Evolutionary conservation across 2,329 filamentous ascomycete species (phyloP).

Genomic region (Cordyceps farinosa): DNA sequence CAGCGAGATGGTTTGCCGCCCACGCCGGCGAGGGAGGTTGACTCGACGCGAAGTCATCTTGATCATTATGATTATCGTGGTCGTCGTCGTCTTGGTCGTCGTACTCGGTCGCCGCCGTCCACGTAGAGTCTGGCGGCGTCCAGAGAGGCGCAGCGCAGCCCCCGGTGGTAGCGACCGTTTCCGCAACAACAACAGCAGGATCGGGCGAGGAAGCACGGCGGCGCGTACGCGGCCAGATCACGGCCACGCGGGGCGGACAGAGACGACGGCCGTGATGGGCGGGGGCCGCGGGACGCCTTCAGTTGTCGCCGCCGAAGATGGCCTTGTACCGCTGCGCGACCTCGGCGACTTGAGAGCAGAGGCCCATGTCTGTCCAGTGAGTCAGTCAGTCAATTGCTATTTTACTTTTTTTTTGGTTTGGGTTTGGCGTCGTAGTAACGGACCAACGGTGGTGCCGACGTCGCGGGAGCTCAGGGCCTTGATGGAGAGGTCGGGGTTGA

Average conservation of each 20-base stretch:
- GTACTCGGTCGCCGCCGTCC: background rate
- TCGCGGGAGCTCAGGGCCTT: constrained; percentile 68
- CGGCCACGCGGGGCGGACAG: constrained; percentile 33
- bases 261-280: constrained; percentile 24
- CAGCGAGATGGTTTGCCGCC: background rate
- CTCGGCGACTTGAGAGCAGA: constrained; percentile 77
- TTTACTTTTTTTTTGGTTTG: background rate
- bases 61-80: background rate
- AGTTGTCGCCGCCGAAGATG: constrained; percentile 67
- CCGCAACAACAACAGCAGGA: no score
- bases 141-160: background rate
- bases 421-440: constrained; percentile 31
- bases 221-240: constrained; percentile 34
- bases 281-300: constrained; percentile 25
- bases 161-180: background rate
- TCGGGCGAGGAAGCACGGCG: background rate
- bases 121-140: background rate
- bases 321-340: constrained; percentile 76
- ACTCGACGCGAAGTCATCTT: background rate
- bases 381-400: background rate
- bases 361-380: constrained; percentile 60
- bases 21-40: background rate
- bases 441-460: constrained; percentile 66
- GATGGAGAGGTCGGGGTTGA: constrained; percentile 68
- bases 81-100: background rate